These are phyloP conservation scores for Sugiyamaella xylanicola DNA, from an alignment of 1,139 yeast species.

Conservation along the genomic window DNA sequence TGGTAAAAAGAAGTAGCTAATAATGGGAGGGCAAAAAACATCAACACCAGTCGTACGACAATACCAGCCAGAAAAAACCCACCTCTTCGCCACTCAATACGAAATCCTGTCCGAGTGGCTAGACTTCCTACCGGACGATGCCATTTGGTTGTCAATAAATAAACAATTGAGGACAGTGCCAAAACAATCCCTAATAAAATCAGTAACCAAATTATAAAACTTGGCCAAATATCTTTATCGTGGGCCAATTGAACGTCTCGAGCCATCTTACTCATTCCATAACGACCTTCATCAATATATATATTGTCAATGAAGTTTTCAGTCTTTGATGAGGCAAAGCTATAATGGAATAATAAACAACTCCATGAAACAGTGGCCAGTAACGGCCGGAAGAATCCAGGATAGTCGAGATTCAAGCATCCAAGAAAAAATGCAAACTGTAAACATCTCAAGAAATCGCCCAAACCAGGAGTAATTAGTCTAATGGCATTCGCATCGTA, in stretches of 20 bases:
- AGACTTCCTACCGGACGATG: conserved; percentile 13
- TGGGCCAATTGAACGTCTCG: conserved; percentile 34
- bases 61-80: conserved; percentile 22
- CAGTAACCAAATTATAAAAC: conserved; percentile 41
- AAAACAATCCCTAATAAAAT: conserved; percentile 29
- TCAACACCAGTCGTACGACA: conserved; percentile 34
- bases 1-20: conserved; percentile 41
- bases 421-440: conserved; percentile 54
- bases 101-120: background rate
- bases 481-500: conserved; percentile 60
- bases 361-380: conserved; percentile 48
- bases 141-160: conserved; percentile 19
- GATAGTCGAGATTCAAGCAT: conserved; percentile 59
- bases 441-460: conserved; percentile 39
- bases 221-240: conserved; percentile 41
- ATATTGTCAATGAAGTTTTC: conserved; percentile 32
- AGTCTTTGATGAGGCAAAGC: conserved; percentile 30
- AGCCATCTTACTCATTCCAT: conserved; percentile 38
- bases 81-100: conserved; percentile 12
- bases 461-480: conserved; percentile 59
- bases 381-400: conserved; percentile 65
- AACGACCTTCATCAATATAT: conserved; percentile 31
- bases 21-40: conserved; percentile 39
- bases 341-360: conserved; percentile 38
- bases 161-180: conserved; percentile 24